phyloP scores from a whole-genome alignment of 441 rosid genomes.

The Adansonia grandidieri region DNA sequence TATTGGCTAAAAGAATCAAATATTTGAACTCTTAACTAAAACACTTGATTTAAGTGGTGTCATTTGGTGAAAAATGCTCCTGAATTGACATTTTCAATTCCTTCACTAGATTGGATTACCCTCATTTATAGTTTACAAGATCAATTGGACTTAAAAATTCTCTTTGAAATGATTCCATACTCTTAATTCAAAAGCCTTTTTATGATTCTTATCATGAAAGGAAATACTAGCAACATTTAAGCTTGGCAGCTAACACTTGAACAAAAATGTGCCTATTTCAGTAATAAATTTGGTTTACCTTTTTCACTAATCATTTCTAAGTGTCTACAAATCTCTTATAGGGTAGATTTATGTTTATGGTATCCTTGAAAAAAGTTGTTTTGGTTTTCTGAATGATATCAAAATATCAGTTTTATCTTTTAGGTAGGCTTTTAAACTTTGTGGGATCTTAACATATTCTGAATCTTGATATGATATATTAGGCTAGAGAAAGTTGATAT shows the following conservation, averaged over 20 bases:
- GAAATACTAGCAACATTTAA: background rate
- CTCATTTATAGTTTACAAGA: too few relatives aligned
- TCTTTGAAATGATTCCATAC: background rate
- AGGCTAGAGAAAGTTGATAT: slow-evolving; percentile 51
- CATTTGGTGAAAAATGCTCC: background rate
- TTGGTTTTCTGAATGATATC: background rate
- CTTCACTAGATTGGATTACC: background rate
- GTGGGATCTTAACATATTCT: background rate
- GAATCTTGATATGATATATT: background rate
- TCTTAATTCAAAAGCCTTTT: background rate
- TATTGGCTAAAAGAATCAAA: background rate
- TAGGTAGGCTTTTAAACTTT: background rate
- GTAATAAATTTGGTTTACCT: background rate
- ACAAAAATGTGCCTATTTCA: background rate
- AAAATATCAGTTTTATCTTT: background rate
- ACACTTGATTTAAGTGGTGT: background rate
- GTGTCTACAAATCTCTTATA: background rate
- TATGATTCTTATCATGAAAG: background rate
- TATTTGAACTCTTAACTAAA: too few relatives aligned
- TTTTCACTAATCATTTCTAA: background rate
- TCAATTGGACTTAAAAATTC: too few relatives aligned
- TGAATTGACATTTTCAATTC: background rate
- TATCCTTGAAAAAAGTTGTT: background rate
- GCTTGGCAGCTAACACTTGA: background rate
- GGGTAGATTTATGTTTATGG: background rate